These are phyloP conservation scores for Paramecium primaurelia DNA, from an alignment of 73 alveolate genomes.

Conservation along the genomic window DNA sequence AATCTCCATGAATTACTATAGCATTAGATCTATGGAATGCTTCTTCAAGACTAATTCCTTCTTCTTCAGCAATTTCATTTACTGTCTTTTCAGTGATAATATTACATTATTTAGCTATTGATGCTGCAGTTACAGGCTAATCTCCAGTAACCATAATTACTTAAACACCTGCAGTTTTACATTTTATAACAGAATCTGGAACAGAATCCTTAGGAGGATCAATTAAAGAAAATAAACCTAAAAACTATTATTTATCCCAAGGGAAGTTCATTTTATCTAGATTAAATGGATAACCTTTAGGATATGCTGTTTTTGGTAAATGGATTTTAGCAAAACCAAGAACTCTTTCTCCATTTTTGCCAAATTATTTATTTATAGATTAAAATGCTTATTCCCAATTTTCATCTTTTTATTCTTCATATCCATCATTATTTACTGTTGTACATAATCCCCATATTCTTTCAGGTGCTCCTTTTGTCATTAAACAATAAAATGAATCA, in stretches of 20 bases:
- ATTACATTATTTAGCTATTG: constrained; percentile 83
- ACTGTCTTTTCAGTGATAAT: constrained; percentile 76
- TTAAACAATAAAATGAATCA: constrained; percentile 63
- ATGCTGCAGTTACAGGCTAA: constrained; percentile 97
- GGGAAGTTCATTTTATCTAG: constrained; percentile 68
- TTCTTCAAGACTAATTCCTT: constrained; percentile 68
- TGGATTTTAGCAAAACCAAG: constrained; percentile 76
- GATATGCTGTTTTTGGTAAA: constrained; percentile 57
- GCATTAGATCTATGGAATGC: constrained; percentile 74
- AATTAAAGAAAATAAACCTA: constrained; percentile 87
- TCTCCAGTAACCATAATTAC: constrained; percentile 98
- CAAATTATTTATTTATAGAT: constrained; percentile 69
- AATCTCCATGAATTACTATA: constrained; percentile 85
- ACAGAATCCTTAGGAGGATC: constrained; percentile 97
- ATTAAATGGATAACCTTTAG: constrained; percentile 60
- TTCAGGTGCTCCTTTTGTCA: constrained; percentile 99
- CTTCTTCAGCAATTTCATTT: constrained; percentile 67
- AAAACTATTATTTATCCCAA: constrained; percentile 72
- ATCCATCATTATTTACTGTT: constrained; percentile 22
- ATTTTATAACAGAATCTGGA: constrained; percentile 74
- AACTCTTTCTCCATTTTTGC: constrained; percentile 85
- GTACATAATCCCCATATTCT: constrained; percentile 88
- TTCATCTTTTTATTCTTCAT: constrained; percentile 45
- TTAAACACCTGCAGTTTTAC: constrained; percentile 94
- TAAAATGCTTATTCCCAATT: constrained; percentile 51